Conservation (phyloP, 257 asterid genomes). For the Thymus mandschuricus region DNA sequence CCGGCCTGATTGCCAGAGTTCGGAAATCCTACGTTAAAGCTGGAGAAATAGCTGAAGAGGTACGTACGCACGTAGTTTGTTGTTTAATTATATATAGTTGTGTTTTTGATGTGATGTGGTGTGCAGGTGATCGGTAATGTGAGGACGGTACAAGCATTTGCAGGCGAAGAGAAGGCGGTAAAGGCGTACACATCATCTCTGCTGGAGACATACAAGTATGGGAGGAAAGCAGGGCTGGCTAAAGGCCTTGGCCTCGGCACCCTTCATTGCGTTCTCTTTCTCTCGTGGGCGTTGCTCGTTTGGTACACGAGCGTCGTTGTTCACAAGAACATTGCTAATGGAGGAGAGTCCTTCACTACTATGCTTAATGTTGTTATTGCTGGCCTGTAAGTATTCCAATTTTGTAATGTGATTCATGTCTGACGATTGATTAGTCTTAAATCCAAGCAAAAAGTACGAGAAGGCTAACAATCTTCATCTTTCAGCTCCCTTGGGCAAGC, state of each 20-base stretch:
- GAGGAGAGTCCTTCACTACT: slow-evolving; percentile 95
- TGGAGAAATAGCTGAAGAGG: slow-evolving; percentile 97
- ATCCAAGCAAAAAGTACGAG: too few species aligned
- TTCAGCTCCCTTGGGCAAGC: slow-evolving; percentile 77
- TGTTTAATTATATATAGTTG: too few species aligned
- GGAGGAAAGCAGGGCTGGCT: slow-evolving; percentile 89
- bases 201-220: slow-evolving; percentile 68
- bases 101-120: too few species aligned
- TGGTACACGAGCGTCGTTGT: slow-evolving; percentile 96
- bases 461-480: too few species aligned
- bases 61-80: too few species aligned
- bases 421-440: too few species aligned
- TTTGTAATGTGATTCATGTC: too few species aligned
- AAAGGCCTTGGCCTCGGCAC: slow-evolving; percentile 96
- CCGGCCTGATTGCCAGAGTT: slow-evolving; percentile 82
- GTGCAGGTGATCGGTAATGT: slow-evolving; percentile 71
- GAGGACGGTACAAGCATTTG: slow-evolving; percentile 95
- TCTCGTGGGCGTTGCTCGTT: slow-evolving; percentile 93
- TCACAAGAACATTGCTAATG: slow-evolving; percentile 85
- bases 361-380: slow-evolving; percentile 98
- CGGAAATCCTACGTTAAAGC: slow-evolving; percentile 90
- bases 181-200: slow-evolving; percentile 63
- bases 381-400: slow-evolving; percentile 52
- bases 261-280: slow-evolving; percentile 84
- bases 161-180: slow-evolving; percentile 89